Base-by-base conservation (phyloP, 192 early-diverging fungal species). In the Umbelopsis ramanniana region DNA sequence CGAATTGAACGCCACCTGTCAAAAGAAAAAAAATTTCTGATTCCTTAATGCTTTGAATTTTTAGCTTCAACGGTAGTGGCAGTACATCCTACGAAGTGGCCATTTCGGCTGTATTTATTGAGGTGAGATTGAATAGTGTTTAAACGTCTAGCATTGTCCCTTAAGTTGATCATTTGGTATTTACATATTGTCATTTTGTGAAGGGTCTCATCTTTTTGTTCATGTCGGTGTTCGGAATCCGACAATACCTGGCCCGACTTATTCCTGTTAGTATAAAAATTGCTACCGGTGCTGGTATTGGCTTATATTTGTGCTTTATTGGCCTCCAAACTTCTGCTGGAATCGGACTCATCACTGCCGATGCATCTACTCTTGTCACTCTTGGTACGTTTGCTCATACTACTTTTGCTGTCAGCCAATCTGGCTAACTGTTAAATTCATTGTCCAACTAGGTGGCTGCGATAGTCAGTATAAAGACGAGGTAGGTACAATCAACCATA, bases 271-370 rank as follows among this genome's bases (percentile, higher is more conserved):
- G 82, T 70, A 84, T 94, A 70, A 93, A 92, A 70, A 83, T 90
- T 17, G 93, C 93, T 24, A 91, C 89, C 9, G 89, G 86, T n/a
- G 84, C 88, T 33, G 93, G 93, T 23, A 94, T 94, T 57, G 93
- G 93, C 0, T 75, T 94, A 8, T 94, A 93, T 46, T 77, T 94
- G 71, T 83, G 89, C n/a, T 92, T 92, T 57, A 94, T 94, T 68
- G 92, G 93, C 9, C 73, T 93, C 71, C 91, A 93, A 74, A 87
- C 84, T 10, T 92, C 92, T 11, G 92, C 90, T 9, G 93, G 93
- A 47, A 93, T 94, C 46, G 93, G 93, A 26, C 82, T 93, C 23
- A 86, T 94, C 52, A 80, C 82, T 6, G 74, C 83, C 4, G 86
- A 86, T 54, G 66, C 79, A 5, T 81, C 92, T 0, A 94, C 92